Base-by-base conservation (phyloP, 257 asterid genomes). In the Mitragyna speciosa region DNA sequence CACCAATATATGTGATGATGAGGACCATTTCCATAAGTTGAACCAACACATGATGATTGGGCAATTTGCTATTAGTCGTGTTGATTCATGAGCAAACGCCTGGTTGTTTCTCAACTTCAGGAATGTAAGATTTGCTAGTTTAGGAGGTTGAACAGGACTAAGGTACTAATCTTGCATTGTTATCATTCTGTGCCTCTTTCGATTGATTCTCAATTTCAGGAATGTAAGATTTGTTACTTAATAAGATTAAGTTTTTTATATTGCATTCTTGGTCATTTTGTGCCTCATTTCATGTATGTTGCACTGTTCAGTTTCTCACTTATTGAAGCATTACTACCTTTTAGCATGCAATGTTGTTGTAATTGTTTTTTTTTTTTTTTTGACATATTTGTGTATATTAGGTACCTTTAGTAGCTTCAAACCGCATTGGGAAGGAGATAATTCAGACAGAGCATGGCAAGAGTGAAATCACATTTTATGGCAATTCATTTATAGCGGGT, bases 401-500 rank as follows among this genome's bases (percentile, higher is more conserved):
- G 99, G 98, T 96, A 43, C 99, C 99, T 82, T 82, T 94, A 84
- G 92, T 96, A 36, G 97, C 97, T 41, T 92, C 99, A 78, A 96
- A 96, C 87, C 97, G 98, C 83, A 76, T 96, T 2, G 97, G 99
- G 16, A 91, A 91, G 85, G 99, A 96, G 89, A 83, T 83, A 47
- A 89, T 96, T 59, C 82, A 86, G 89, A 96, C 97, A 26, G 97
- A 94, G 70, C 97, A 90, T 83, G 99, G 99, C 71, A 90, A 89
- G 80, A 92, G 99, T 64, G 86, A 81, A 91, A 94, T 96, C 82
- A 90, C 92, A 59, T 96, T 96, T 87, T 96, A 94, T 45, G 99
- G 98, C 70, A 92, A 92, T 76, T 94, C 98, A 24, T 96, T 96
- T 76, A 90, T 96, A 80, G 95, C 98, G n/a, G 99, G 99, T 94